Evolutionary conservation across 2,329 filamentous ascomycete genomes (phyloP), one percentile per base, ranked within the genome.

Genomic region (Arthrobotrys musiformis): DNA sequence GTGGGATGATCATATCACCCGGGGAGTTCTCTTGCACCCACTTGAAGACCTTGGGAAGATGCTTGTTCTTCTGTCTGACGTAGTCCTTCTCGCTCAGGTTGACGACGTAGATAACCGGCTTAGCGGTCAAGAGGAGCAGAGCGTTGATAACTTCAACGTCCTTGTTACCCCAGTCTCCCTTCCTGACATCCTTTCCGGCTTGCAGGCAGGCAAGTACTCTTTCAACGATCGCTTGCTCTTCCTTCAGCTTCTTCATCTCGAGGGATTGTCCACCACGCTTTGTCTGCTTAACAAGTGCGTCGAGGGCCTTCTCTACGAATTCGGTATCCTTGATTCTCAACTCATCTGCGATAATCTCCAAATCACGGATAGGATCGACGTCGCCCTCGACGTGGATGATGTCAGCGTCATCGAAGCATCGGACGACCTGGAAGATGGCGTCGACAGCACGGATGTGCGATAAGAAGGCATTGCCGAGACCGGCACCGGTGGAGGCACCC

Each of bases 301-400:
- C 96, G 69, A 95, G 90, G 2, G 94, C 92, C 88, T 99, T 99
- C 86, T 97, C 94, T 77, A 92, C 90, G 83, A 98, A 99, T 86
- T 99, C 96, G 80, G 97, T 97, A 85, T 99, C 95, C 87, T 99
- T 99, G 84, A 97, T 90, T 79, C 94, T 90, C 83, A 99, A 87
- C 86, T 99, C 95, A 83, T 98, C 94, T 84, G 91, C 93, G 85
- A 99, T 98, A 84, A 99, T 99, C 82, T 93, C 92, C 81, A 99
- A 85, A 87, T 99, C 95, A 83, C 95, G 91, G 78, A 92, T 89
- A 35, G 95, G 96, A 86, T 99, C 92, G 81, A 99, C 96, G 82
- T 99, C 95, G 84, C 95, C 96, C 88, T 99, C 96, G 80, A 99
- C 94, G 88, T 99, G 95, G 82, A 97, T 98, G 82, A 99, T 99